Base-by-base conservation (phyloP, 768 basidiomycete species). In the Suillus ampliporus region DNA sequence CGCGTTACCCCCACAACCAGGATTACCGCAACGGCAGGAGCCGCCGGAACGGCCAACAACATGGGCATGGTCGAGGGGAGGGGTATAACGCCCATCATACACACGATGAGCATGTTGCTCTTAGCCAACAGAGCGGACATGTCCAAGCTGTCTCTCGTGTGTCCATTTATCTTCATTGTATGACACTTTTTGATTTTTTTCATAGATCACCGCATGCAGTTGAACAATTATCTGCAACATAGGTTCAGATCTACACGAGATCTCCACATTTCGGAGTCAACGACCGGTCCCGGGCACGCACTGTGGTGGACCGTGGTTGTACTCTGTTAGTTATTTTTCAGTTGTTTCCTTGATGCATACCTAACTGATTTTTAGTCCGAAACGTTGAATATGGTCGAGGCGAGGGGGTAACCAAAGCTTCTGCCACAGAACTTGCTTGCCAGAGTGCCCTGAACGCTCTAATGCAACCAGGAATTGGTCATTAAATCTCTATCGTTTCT, bases 201-300 rank as follows among this genome's bases (percentile, higher is more conserved):
- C 34, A 9, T 35, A 72, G 71, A 72, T 43, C 61, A 63, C 46
- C 48, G 69, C 43, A 65, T 71, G 64, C 62, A 72, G 35, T 61
- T 75, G 19, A 74, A 75, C 58, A 75, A 74, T 60, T 64, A 62
- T 15, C 48, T 67, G 31, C 73, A 74, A 60, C 54, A 35, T 8
- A 61, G 64, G 37, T 64, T 56, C 40, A 59, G 66, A 6, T 13
- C 43, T 31, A 60, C 61, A 8, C 23, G 37, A 17, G 46, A 8
- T 5, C 37, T 68, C 21, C 5, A 10, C 8, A 9, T 17, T 65
- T 61, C 60, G 61, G 64, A 2, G 57, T 68, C 10, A 38, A 7
- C 13, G 47, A 43, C 1, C 43, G 54, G 54, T 28, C 54, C 38
- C 10, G 23, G 5, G 19, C 23, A 40, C 38, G 38, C 38, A 21